phyloP scores from a whole-genome alignment of 257 asterid species.

The Primulina huaijiensis region DNA sequence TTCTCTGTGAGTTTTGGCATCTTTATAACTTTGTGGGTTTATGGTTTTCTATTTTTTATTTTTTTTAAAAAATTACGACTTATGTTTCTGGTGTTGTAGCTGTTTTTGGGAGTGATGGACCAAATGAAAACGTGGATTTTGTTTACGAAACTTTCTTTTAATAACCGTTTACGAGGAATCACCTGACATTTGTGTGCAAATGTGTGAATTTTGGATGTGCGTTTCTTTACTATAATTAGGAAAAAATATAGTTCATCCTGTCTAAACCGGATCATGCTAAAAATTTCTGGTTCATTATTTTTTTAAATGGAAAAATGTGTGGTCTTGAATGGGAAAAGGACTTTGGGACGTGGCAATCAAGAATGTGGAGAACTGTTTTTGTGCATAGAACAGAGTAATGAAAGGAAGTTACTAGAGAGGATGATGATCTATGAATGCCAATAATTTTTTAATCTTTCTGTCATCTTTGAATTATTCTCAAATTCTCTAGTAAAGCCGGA shows the following conservation, averaged over 20 bases:
- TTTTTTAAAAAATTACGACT: not conserved
- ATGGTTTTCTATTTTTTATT: not conserved
- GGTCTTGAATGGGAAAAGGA: not conserved
- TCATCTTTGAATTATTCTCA: not conserved
- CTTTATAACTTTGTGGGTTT: constrained; percentile 5
- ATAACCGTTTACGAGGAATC: not conserved
- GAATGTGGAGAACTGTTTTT: not conserved
- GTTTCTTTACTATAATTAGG: not conserved
- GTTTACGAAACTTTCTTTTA: constrained; percentile 13
- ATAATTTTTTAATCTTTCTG: not conserved
- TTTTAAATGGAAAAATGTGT: constrained; percentile 5
- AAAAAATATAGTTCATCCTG: not conserved
- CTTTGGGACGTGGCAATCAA: not conserved
- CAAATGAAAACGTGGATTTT: constrained; percentile 9
- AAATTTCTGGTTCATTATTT: not conserved
- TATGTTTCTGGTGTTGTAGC: not conserved
- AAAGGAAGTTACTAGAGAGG: not conserved
- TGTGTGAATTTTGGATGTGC: constrained; percentile 14
- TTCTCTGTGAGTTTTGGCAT: not conserved
- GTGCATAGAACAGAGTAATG: not conserved
- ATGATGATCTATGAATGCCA: not conserved
- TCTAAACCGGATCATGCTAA: constrained; percentile 1
- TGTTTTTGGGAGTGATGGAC: constrained; percentile 24
- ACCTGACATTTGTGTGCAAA: constrained; percentile 17
- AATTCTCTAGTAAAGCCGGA: not conserved